Conservation (phyloP, 306 rosid species). For the Corylus americana region DNA sequence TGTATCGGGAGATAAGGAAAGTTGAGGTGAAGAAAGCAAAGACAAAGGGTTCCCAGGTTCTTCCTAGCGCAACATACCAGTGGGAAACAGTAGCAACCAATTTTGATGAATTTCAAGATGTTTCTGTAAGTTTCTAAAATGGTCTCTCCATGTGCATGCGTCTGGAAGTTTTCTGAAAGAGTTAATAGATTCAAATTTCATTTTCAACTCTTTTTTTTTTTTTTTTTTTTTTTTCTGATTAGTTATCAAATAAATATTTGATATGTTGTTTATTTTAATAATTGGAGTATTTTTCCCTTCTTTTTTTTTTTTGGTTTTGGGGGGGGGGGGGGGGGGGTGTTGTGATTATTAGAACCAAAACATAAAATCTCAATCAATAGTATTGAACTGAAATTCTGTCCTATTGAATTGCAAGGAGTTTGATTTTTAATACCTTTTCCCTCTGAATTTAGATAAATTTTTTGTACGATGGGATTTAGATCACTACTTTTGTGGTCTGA, state of each 20-base stretch:
- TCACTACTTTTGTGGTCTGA: not conserved
- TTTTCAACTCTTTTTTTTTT: not conserved
- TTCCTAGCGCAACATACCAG: slow-evolving; percentile 59
- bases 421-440: not conserved
- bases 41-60: slow-evolving; percentile 74
- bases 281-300: not conserved
- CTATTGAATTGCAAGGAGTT: not conserved
- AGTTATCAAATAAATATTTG: no score
- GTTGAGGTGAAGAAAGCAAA: slow-evolving; percentile 76
- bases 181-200: not conserved
- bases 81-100: slow-evolving; percentile 95
- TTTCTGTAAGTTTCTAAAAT: slow-evolving; percentile 63
- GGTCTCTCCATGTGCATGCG: slow-evolving; percentile 26
- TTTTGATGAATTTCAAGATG: slow-evolving; percentile 93
- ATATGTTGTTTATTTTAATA: not conserved
- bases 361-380: not conserved
- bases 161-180: not conserved
- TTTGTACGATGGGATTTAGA: not conserved
- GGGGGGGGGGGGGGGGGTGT: not conserved
- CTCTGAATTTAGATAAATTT: not conserved
- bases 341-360: not conserved
- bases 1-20: slow-evolving; percentile 88
- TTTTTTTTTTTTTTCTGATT: not conserved
- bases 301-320: not conserved
- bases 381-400: not conserved